phyloP scores from a whole-genome alignment of 441 rosid species.

The Croton laevigatus region DNA sequence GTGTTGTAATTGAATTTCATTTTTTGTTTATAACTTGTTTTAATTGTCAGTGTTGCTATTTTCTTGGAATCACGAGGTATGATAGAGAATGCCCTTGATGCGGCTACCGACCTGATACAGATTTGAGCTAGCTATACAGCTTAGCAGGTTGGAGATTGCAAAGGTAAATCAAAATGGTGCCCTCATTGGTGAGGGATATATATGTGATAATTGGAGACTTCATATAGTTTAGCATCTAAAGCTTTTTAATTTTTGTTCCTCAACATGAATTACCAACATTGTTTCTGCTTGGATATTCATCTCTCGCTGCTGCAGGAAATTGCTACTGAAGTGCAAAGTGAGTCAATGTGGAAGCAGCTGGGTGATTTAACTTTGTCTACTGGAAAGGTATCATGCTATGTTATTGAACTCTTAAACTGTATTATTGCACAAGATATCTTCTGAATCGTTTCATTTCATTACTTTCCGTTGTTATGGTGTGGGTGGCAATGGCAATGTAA shows the following conservation, averaged over 20 bases:
- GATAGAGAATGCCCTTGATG: slow-evolving; percentile 93
- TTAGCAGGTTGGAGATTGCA: slow-evolving; percentile 86
- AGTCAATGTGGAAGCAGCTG: slow-evolving; percentile 96
- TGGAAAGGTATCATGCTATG: slow-evolving; percentile 62
- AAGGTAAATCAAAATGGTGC: slow-evolving; percentile 46
- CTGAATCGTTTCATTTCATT: neutral
- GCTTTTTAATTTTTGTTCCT: neutral
- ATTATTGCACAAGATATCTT: neutral
- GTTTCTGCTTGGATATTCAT: slow-evolving; percentile 8
- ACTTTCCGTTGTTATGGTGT: neutral
- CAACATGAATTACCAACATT: slow-evolving; percentile 6
- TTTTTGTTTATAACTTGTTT: slow-evolving; percentile 22
- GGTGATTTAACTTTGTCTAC: slow-evolving; percentile 96
- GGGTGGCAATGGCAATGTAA: neutral
- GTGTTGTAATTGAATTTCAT: slow-evolving; percentile 11
- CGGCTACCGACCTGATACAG: slow-evolving; percentile 98
- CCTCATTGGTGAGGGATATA: neutral
- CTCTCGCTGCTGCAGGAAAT: slow-evolving; percentile 56
- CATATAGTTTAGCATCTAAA: slow-evolving; percentile 13
- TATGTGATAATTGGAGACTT: slow-evolving; percentile 11
- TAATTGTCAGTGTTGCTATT: slow-evolving; percentile 75
- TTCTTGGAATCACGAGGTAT: slow-evolving; percentile 98
- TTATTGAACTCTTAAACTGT: slow-evolving; percentile 5
- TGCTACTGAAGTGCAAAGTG: slow-evolving; percentile 77
- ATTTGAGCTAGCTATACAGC: slow-evolving; percentile 95